These are phyloP conservation scores for Plasmodium fragile DNA, from an alignment of 169 alveolate species.

Conservation along the genomic window DNA sequence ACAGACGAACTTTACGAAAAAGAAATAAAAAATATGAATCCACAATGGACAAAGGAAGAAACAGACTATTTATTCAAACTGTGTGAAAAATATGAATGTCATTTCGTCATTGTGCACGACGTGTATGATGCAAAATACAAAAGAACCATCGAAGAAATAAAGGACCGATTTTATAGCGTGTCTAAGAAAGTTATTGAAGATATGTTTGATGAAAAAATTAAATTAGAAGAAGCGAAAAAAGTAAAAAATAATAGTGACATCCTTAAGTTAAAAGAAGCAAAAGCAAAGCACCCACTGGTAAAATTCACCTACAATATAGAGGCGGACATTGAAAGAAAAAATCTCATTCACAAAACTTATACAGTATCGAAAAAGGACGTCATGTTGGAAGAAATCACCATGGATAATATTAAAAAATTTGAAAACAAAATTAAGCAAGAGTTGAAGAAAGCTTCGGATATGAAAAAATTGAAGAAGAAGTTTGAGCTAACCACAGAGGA, in stretches of 20 bases:
- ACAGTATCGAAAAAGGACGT: conserved; percentile 80
- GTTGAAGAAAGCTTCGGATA: conserved; percentile 80
- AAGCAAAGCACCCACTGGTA: conserved; percentile 87
- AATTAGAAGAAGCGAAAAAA: conserved; percentile 85
- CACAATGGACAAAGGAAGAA: conserved; percentile 89
- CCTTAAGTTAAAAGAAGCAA: conserved; percentile 85
- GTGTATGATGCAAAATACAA: conserved; percentile 83
- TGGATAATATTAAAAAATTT: conserved; percentile 82
- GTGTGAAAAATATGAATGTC: conserved; percentile 89
- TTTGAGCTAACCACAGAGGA: conserved; percentile 82
- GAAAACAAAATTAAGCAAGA: conserved; percentile 81
- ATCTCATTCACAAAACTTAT: conserved; percentile 82
- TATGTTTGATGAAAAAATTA: conserved; percentile 85
- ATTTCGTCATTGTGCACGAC: conserved; percentile 88
- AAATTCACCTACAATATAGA: conserved; percentile 87
- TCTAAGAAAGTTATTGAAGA: conserved; percentile 87
- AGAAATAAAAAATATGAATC: conserved; percentile 50
- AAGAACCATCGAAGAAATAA: conserved; percentile 87
- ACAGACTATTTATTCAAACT: conserved; percentile 88
- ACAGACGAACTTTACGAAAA: conserved; percentile 83
- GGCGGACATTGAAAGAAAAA: conserved; percentile 87
- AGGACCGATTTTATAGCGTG: conserved; percentile 88
- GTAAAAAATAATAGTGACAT: conserved; percentile 84
- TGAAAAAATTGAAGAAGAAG: conserved; percentile 81
- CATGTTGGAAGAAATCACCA: conserved; percentile 77